Conservation (phyloP, 2,329 filamentous ascomycete species). For the Phyllosticta citriasiana region DNA sequence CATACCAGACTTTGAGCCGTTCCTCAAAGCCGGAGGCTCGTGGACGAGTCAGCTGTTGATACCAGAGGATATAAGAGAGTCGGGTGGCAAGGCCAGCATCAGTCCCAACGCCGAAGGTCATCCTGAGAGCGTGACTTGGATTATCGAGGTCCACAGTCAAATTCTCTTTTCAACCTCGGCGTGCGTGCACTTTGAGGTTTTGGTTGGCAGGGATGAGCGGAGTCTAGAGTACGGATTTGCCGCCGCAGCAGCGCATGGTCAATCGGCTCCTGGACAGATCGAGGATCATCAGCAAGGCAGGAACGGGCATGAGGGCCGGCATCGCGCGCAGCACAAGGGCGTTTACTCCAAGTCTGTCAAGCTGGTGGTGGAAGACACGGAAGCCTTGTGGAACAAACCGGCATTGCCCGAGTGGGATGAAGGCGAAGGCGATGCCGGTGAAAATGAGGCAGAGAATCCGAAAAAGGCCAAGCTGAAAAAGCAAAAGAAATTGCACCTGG, state of each 20-base stretch:
- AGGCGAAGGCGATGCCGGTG: conserved; percentile 18
- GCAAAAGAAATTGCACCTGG: conserved; percentile 75
- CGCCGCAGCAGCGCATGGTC: conserved; percentile 40
- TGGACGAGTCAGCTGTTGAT: conserved; percentile 76
- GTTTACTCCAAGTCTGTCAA: conserved; percentile 75
- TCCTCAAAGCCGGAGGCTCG: conserved; percentile 84
- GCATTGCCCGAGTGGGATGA: conserved; percentile 54
- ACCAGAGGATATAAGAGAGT: conserved; percentile 65
- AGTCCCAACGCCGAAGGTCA: conserved; percentile 21
- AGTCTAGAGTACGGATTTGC: conserved; percentile 60
- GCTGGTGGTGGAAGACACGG: conserved; percentile 77
- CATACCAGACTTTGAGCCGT: conserved; percentile 85
- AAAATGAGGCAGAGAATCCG: conserved; percentile 11
- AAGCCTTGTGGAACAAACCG: conserved; percentile 86
- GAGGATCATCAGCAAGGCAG: conserved; percentile 63
- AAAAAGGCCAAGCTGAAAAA: conserved; percentile 32
- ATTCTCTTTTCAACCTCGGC: conserved; percentile 88
- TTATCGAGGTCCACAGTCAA: conserved; percentile 85
- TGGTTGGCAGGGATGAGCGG: conserved; percentile 77
- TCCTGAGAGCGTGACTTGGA: conserved; percentile 62
- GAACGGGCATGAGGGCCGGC: conserved; percentile 44
- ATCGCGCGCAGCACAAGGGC: conserved; percentile 57
- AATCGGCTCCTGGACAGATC: conserved; percentile 53
- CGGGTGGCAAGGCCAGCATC: conserved; percentile 40
- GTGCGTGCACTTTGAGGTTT: conserved; percentile 75